Evolutionary conservation across 192 early-diverging fungal genomes (phyloP).

Genomic region (Nowakowskiella sp.): DNA sequence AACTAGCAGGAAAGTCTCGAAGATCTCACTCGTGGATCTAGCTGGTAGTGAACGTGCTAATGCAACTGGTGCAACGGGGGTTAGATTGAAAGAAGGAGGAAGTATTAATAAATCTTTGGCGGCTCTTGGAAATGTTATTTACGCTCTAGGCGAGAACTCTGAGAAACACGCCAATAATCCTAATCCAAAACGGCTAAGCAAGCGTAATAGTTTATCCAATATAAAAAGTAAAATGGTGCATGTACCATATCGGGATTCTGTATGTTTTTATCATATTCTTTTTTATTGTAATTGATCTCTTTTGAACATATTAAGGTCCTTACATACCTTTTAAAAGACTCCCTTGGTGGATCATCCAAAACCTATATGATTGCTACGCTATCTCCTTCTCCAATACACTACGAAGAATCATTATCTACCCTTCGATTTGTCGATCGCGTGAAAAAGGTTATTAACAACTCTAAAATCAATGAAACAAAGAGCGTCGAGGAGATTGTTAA

Average conservation of each 20-base stretch:
- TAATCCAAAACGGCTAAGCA: too few relatives aligned
- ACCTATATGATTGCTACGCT: slow-evolving; percentile 75
- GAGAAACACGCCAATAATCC: too few relatives aligned
- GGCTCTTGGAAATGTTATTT: slow-evolving; percentile 89
- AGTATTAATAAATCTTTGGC: slow-evolving; percentile 93
- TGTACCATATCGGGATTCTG: slow-evolving; percentile 91
- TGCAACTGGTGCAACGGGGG: slow-evolving; percentile 74
- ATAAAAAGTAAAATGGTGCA: too few relatives aligned
- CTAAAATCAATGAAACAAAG: slow-evolving; percentile 85
- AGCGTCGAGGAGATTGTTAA: slow-evolving; percentile 62
- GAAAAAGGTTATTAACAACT: slow-evolving; percentile 84
- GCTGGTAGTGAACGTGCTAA: slow-evolving; percentile 90
- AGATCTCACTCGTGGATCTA: slow-evolving; percentile 68
- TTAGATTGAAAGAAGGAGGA: slow-evolving; percentile 80
- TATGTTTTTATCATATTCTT: slow-evolving; percentile 18
- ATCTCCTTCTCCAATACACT: slow-evolving; percentile 61
- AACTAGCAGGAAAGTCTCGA: neutral
- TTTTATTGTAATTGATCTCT: neutral
- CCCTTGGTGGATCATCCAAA: slow-evolving; percentile 74
- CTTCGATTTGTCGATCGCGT: slow-evolving; percentile 86
- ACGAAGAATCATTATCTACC: slow-evolving; percentile 73
- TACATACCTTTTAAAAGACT: slow-evolving; percentile 79
- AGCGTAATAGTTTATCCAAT: too few relatives aligned
- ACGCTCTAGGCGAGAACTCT: slow-evolving; percentile 67
- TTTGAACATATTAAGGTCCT: slow-evolving; percentile 38